Percentiles rank a stretch among this genome's conserved stretches.
phyloP scores from a whole-genome alignment of 139 green algal species.

The Chlorella sp. region DNA sequence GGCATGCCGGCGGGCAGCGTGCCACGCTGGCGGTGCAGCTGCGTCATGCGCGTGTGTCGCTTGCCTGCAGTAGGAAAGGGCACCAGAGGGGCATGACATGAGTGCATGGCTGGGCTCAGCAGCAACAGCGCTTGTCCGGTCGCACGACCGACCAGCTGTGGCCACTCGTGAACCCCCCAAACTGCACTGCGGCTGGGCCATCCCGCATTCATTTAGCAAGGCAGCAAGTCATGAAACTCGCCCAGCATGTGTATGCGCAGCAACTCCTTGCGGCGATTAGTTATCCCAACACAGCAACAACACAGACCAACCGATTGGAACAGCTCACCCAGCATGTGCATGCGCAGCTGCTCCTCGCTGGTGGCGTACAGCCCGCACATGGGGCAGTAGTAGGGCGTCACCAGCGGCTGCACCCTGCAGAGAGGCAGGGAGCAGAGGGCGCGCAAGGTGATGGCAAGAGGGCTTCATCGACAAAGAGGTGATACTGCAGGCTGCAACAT shows the following conservation, averaged over 20 bases:
- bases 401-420: conserved; percentile 28
- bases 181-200: too few relatives aligned
- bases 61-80: conserved; percentile 5
- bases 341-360: conserved; percentile 39
- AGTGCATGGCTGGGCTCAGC: too few relatives aligned
- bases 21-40: conserved; percentile 24
- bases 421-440: not conserved
- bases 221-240: too few relatives aligned
- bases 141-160: too few relatives aligned
- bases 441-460: not conserved
- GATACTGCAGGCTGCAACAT: not conserved
- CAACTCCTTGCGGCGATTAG: conserved; percentile 4
- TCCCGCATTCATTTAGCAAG: too few relatives aligned
- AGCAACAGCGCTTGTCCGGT: too few relatives aligned
- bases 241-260: conserved; percentile 37
- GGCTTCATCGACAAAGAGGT: not conserved
- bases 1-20: not conserved
- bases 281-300: too few relatives aligned
- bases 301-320: too few relatives aligned
- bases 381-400: conserved; percentile 38
- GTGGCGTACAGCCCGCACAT: conserved; percentile 38
- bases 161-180: too few relatives aligned
- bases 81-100: too few relatives aligned
- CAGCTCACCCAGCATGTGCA: conserved; percentile 26
- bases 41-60: conserved; percentile 27